Base-by-base conservation (phyloP, 225 moss, liverwort and hornwort species). In the Straminergon stramineum region DNA sequence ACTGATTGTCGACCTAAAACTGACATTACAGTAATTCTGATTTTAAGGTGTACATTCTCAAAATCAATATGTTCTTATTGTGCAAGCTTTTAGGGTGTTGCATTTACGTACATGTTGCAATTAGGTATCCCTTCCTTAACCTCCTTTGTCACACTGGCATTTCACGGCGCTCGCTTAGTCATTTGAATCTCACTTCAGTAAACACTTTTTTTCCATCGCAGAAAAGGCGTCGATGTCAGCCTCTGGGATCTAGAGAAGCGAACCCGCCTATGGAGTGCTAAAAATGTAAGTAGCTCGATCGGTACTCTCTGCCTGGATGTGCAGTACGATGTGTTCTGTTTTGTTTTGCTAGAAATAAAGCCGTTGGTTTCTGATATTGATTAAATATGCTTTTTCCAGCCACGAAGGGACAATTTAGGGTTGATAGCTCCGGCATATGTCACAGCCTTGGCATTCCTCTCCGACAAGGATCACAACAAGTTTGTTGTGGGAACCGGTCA, bases 401-500 rank as follows among this genome's bases (percentile, higher is more conserved):
- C 95, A 80, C 95, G 95, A 91, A 94, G 96, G 79, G 97, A 97
- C 89, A 97, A 94, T 62, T 84, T 95, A 81, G 97, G 97, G 30
- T 88, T 97, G 84, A 95, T 97, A 84, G 95, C 96, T 79, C 97
- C 96, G 74, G 93, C 97, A 74, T 97, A 92, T 87, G 93, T 99
- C 84, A 97, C 99, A 73, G 92, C 97, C 35, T 89, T 99, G 90
- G 89, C 95, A 75, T 99, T 99, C 85, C 95, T 97, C 37, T 94
- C 92, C 52, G 86, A 91, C 64, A 93, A 94, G 37, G 95, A 97
- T 89, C 95, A 96, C 89, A 89, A 83, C 69, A 99, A 99, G 91
- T 92, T 97, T 82, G 95, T 94, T 60, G 94, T 96, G 31, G 97
- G 99, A 89, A 99, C 99, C 90, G 95, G 97, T 41, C 96, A 99